These are phyloP conservation scores for Rhodamnia argentea DNA, from an alignment of 345 rosid genomes.

Conservation along the genomic window DNA sequence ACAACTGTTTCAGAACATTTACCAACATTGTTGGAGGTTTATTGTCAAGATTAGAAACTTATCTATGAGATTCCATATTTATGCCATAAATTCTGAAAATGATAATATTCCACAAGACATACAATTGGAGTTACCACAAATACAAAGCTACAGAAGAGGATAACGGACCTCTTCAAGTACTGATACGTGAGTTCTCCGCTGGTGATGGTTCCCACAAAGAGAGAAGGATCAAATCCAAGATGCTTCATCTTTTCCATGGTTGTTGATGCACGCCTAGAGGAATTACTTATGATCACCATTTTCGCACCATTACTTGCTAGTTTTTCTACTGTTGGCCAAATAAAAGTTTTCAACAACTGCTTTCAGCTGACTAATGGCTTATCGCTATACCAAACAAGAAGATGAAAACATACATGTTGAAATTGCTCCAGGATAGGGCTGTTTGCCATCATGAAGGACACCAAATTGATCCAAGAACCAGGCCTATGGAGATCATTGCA, in stretches of 20 bases:
- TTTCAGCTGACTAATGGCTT: background rate
- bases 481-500: slow-evolving; percentile 29
- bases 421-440: slow-evolving; percentile 88
- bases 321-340: slow-evolving; percentile 51
- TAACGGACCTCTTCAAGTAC: slow-evolving; percentile 48
- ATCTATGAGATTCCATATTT: background rate
- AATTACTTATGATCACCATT: slow-evolving; percentile 83
- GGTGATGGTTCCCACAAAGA: slow-evolving; percentile 79
- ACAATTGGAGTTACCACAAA: background rate
- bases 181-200: slow-evolving; percentile 92
- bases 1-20: background rate
- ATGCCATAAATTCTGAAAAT: background rate
- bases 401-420: slow-evolving; percentile 55
- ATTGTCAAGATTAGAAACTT: background rate
- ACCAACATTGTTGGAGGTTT: background rate
- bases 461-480: slow-evolving; percentile 98
- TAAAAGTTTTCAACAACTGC: background rate
- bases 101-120: background rate
- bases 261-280: slow-evolving; percentile 80
- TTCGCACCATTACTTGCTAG: slow-evolving; percentile 63
- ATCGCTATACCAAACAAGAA: slow-evolving; percentile 3
- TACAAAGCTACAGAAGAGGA: background rate
- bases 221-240: slow-evolving; percentile 91
- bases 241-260: slow-evolving; percentile 68
- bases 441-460: slow-evolving; percentile 90